phyloP scores from a whole-genome alignment of 495 filamentous ascomycete species.

The Daldinia bambusicola region DNA sequence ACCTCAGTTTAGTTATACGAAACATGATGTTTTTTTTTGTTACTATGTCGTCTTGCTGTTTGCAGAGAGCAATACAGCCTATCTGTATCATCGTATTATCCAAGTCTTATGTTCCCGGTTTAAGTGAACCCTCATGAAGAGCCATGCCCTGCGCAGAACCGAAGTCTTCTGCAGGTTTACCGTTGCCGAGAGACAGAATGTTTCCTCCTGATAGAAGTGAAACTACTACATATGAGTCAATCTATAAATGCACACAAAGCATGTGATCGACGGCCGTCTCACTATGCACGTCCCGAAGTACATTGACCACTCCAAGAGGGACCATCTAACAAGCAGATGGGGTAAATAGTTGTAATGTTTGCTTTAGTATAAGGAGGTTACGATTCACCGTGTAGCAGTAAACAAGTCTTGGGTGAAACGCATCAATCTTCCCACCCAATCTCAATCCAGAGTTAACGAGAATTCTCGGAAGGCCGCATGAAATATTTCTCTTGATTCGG shows the following conservation, averaged over 20 bases:
- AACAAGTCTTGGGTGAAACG: slow-evolving; percentile 1
- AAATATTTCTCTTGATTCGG: not conserved
- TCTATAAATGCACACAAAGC: not conserved
- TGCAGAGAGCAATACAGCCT: not conserved
- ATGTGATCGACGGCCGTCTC: not conserved
- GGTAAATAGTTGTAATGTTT: not conserved
- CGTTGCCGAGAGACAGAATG: not conserved
- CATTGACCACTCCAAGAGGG: not conserved
- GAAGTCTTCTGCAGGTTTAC: not conserved
- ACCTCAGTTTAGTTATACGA: not conserved
- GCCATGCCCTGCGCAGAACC: not conserved
- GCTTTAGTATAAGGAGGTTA: slow-evolving; percentile 2
- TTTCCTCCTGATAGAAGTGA: not conserved
- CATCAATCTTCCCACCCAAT: not conserved
- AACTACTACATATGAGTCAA: not conserved
- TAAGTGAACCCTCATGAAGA: not conserved
- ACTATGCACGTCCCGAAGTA: not conserved
- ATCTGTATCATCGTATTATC: not conserved
- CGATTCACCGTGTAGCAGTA: not conserved
- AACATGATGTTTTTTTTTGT: not conserved
- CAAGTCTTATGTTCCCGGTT: not conserved
- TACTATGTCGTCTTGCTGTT: not conserved
- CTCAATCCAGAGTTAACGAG: not conserved
- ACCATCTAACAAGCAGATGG: not conserved
- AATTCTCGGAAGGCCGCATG: slow-evolving; percentile 2